Evolutionary conservation across 73 alveolate genomes (phyloP), one percentile per base, ranked within the genome.

Genomic region (Effrenium voratum): DNA sequence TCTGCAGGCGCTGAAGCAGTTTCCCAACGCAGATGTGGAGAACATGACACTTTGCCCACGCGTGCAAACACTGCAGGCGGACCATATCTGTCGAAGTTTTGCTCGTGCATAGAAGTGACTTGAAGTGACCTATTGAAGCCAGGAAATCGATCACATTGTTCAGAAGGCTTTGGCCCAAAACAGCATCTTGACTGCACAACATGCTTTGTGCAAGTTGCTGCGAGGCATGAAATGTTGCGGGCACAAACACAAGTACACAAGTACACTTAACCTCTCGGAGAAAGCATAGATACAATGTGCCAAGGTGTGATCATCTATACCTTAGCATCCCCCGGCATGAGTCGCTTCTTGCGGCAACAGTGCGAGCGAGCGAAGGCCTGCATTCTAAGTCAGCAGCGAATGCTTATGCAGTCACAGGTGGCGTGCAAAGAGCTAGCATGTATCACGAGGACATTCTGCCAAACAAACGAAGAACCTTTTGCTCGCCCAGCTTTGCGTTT

Each of bases 271-370:
- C n/a, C n/a, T n/a, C n/a, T n/a, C n/a, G n/a, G n/a, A n/a, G n/a
- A n/a, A n/a, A n/a, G n/a, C n/a, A n/a, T n/a, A n/a, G n/a, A n/a
- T 43, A 24, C 32, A 76, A 36, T 41, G 86, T 38, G 44, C 57
- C 34, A 40, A 88, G 95, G 95, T 44, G 10, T 90, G 59, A 76
- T 90, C 45, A 76, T 90, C 59, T 90, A 90, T 55, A 76, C 97
- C 97, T 12, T 90, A 49, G 97, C 97, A 38, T 90, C 97, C 19
- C 97, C 97, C 22, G 97, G 97, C 59, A 90, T 90, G 97, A 90
- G 97, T 87, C 70, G 97, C 41, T 90, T 90, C 87, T 49, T 90
- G 66, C 86, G 97, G 76, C 97, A 90, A 43, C 97, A 90, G 34
- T 90, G 97, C 55, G 97, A 90, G 57, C 86, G 97, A 32, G 86